These are phyloP conservation scores for Sugiyamaella mastotermitis DNA, from an alignment of 805 yeast species.

Conservation along the genomic window DNA sequence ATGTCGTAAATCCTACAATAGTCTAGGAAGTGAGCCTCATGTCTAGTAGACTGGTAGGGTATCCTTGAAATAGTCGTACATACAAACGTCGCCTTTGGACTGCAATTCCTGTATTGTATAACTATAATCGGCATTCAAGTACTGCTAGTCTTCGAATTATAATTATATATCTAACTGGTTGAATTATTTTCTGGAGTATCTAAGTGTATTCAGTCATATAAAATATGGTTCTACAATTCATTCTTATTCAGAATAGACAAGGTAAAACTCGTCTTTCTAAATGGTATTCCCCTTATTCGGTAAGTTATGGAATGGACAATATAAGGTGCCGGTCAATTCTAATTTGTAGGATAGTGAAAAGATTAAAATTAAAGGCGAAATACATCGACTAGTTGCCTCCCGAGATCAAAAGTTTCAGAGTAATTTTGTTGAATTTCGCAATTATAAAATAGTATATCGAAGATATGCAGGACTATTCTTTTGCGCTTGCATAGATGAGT, in stretches of 20 bases:
- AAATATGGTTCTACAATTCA: constrained; percentile 69
- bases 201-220: no score
- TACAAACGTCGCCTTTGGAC: no score
- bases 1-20: no score
- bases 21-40: no score
- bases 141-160: no score
- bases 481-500: constrained; percentile 71
- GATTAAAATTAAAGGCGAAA: constrained; percentile 46
- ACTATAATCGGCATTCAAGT: no score
- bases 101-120: no score
- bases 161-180: no score
- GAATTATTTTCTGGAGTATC: no score
- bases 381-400: constrained; percentile 72
- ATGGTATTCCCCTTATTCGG: constrained; percentile 54
- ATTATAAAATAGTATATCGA: constrained; percentile 69
- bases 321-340: not conserved
- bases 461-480: constrained; percentile 91
- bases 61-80: no score
- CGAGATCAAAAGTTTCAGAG: constrained; percentile 81
- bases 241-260: constrained; percentile 82
- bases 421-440: constrained; percentile 69
- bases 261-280: constrained; percentile 86
- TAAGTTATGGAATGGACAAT: constrained; percentile 22
- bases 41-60: no score
- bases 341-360: constrained; percentile 41